Conservation (phyloP, 1,284 basidiomycete genomes). For the Cryptococcus floricola region DNA sequence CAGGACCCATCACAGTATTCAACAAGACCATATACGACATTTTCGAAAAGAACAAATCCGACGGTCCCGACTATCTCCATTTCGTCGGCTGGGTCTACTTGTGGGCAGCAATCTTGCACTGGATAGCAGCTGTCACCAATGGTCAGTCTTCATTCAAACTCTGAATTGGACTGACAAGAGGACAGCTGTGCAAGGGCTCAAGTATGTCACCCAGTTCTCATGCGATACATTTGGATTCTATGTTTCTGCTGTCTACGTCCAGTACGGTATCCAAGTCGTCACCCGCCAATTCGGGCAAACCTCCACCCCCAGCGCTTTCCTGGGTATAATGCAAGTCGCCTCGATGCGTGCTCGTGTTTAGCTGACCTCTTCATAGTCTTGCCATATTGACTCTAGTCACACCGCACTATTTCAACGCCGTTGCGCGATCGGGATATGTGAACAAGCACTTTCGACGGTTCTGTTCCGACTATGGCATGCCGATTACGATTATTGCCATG, state of each 20-base stretch:
- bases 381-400: conserved; percentile 70
- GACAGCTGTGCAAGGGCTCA: conserved; percentile 72
- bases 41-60: conserved; percentile 45
- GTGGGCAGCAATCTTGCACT: conserved; percentile 91
- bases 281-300: conserved; percentile 64
- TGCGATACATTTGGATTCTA: conserved; percentile 94
- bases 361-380: conserved; percentile 52
- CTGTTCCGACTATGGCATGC: conserved; percentile 83
- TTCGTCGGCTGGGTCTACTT: conserved; percentile 90
- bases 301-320: conserved; percentile 58
- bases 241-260: conserved; percentile 66
- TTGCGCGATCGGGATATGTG: conserved; percentile 63
- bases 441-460: conserved; percentile 70
- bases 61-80: conserved; percentile 67
- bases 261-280: conserved; percentile 79
- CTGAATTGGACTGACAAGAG: not conserved
- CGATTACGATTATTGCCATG: conserved; percentile 68
- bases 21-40: conserved; percentile 88
- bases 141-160: conserved; percentile 52
- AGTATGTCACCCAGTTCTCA: conserved; percentile 83
- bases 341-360: not conserved
- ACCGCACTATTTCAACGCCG: conserved; percentile 66
- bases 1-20: conserved; percentile 84
- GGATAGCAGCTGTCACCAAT: conserved; percentile 78
- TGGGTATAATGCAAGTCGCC: conserved; percentile 55